Conservation (phyloP, 768 basidiomycete species). For the Termitomyces sp. region DNA sequence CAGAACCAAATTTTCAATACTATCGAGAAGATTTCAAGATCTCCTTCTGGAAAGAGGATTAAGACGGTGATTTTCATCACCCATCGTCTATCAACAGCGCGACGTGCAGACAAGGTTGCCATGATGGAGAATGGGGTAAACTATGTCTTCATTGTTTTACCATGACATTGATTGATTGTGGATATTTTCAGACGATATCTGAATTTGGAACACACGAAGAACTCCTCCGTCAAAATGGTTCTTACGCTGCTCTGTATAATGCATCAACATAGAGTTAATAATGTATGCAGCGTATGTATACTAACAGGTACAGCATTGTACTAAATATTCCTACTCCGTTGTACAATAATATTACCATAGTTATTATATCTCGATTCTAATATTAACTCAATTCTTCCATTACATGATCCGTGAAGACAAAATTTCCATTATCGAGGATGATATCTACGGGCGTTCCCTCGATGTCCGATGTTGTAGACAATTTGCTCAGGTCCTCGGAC, state of each 20-base stretch:
- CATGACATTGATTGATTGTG: slow-evolving; percentile 7
- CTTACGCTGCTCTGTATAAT: slow-evolving; percentile 65
- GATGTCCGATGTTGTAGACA: slow-evolving; percentile 27
- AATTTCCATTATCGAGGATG: slow-evolving; percentile 53
- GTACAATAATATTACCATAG: slow-evolving; percentile 7
- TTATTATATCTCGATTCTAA: background rate
- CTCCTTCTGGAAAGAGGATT: slow-evolving; percentile 46
- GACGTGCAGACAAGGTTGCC: slow-evolving; percentile 79
- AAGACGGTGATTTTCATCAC: slow-evolving; percentile 84
- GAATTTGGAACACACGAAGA: slow-evolving; percentile 76
- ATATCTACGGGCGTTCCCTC: slow-evolving; percentile 61
- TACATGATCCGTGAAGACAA: slow-evolving; percentile 63
- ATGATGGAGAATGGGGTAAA: slow-evolving; percentile 76
- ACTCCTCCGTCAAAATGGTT: slow-evolving; percentile 49
- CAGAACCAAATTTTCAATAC: slow-evolving; percentile 78
- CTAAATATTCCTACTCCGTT: slow-evolving; percentile 10
- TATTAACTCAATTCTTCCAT: slow-evolving; percentile 37
- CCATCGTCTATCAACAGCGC: slow-evolving; percentile 74
- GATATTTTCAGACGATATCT: slow-evolving; percentile 48
- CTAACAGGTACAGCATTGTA: slow-evolving; percentile 5
- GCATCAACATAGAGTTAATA: slow-evolving; percentile 48
- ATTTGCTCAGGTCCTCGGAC: slow-evolving; percentile 33
- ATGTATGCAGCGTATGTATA: slow-evolving; percentile 11
- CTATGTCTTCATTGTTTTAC: slow-evolving; percentile 9
- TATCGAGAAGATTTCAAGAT: slow-evolving; percentile 57